These are phyloP conservation scores for Alternaria rosae DNA, from an alignment of 2,329 filamentous ascomycete species.

Conservation along the genomic window DNA sequence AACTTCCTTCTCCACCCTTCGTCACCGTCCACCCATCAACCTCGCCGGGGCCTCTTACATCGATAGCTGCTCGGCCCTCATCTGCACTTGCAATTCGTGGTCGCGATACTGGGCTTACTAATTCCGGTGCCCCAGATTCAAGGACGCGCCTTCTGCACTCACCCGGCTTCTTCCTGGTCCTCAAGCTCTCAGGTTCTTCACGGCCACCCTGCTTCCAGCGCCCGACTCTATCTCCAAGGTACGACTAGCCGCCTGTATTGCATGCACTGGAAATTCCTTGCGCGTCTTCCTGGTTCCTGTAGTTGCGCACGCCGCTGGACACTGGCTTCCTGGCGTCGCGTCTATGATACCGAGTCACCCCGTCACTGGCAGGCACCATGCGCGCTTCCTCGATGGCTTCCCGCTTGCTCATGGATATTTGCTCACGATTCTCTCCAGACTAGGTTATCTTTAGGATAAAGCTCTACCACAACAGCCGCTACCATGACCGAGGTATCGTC, in stretches of 20 bases:
- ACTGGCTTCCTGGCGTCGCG: constrained; percentile 30
- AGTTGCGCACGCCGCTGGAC: constrained; percentile 34
- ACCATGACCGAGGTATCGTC: constrained; percentile 86
- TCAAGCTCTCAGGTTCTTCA: constrained; percentile 29
- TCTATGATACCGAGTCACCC: constrained; percentile 14
- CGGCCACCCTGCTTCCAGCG: constrained; percentile 27
- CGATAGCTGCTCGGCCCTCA: constrained; percentile 26
- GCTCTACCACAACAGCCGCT: constrained; percentile 17
- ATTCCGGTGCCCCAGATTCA: constrained; percentile 6
- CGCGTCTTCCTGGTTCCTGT: constrained; percentile 34
- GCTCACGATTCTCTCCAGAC: constrained; percentile 46
- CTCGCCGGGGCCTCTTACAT: constrained; percentile 26
- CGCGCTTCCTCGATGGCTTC: constrained; percentile 33
- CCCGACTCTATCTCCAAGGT: constrained; percentile 34
- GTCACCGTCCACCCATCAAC: constrained; percentile 28
- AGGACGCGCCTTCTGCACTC: constrained; percentile 19
- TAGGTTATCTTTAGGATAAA: constrained; percentile 36
- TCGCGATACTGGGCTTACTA: constrained; percentile 24
- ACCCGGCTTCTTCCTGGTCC: constrained; percentile 23
- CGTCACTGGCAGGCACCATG: constrained; percentile 33
- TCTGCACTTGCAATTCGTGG: constrained; percentile 26
- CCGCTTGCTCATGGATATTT: constrained; percentile 34
- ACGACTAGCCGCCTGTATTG: constrained; percentile 35
- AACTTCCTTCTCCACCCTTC: constrained; percentile 20
- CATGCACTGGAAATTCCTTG: constrained; percentile 28